Evolutionary conservation across 257 asterid species (phyloP), one percentile per base, ranked within the genome.

Genomic region (Avicennia marina): DNA sequence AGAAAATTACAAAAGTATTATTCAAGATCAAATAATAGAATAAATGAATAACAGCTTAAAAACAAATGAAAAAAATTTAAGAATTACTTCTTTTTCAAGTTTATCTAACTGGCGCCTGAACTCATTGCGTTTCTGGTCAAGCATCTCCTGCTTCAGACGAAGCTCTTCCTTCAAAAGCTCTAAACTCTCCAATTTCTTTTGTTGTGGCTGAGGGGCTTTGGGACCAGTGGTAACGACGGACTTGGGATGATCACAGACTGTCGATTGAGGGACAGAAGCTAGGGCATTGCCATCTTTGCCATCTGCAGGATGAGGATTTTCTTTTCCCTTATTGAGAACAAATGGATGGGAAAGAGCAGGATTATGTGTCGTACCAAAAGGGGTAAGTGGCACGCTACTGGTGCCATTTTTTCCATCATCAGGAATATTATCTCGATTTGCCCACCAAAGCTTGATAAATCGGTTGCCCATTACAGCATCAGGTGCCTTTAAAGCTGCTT

Each of bases 391-490:
- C 27, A 49, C 63, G 63, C 12, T 58, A 63, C 71, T 69, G 60
- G 33, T 36, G 53, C 78, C 78, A 67, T 68, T 66, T 29, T 62
- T 71, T 69, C 80, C 81, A 70, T 73, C 74, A 61, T 81, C 96
- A 57, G 94, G 75, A 65, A 82, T 78, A 68, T 77, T 86, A 70
- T 93, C 89, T 66, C 99, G 83, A 60, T 84, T 89, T 65, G 99
- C 99, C 99, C 99, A 93, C 80, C 81, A 81, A 55, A 93, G 88
- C 83, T 81, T 89, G 70, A 93, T 84, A 75, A 93, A 93, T 27
- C 99, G 91, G 76, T 93, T 93, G 25, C 97, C 94, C 97, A 89
- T 89, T 27, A 93, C 90, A 16, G 99, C 99, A 86, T 93, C 99
- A 40, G 99, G 99, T 57, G 99, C 87, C 73, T 60, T 76, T 44